These are phyloP conservation scores for Skeletonema costatum DNA, from an alignment of 108 stramenopile genomes.

Conservation along the genomic window DNA sequence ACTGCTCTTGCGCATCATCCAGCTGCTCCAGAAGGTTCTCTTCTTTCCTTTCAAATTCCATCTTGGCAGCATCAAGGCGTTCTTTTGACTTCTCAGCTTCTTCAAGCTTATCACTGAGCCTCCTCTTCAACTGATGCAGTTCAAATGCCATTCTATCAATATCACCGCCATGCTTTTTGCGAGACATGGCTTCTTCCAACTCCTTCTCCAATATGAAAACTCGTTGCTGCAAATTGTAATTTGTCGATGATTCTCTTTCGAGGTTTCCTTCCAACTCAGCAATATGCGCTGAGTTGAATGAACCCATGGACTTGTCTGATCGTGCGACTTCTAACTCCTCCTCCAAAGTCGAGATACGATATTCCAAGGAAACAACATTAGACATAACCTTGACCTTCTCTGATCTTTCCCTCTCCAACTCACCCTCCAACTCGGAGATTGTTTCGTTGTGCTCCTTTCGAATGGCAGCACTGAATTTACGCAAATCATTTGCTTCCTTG, in stretches of 20 bases:
- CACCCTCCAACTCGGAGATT: constrained; percentile 25
- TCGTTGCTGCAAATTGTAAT: not conserved
- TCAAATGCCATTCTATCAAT: constrained; percentile 6
- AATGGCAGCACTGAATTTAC: constrained; percentile 30
- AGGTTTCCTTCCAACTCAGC: not conserved
- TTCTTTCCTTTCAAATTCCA: constrained; percentile 13
- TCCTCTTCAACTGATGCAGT: constrained; percentile 7
- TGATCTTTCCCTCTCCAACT: constrained; percentile 24
- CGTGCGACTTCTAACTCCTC: constrained; percentile 26
- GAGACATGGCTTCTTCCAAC: not conserved
- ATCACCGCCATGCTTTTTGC: not conserved
- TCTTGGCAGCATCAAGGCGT: constrained; percentile 17
- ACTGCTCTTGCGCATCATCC: not conserved
- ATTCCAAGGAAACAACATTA: constrained; percentile 32
- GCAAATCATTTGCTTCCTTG: constrained; percentile 42
- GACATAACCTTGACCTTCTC: constrained; percentile 20
- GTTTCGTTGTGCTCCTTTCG: constrained; percentile 37
- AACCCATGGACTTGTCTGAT: not conserved
- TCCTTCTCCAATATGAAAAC: not conserved
- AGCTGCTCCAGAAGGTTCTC: constrained; percentile 1
- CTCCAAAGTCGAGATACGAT: constrained; percentile 26
- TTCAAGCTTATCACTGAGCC: constrained; percentile 1
- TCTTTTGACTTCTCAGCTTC: constrained; percentile 7
- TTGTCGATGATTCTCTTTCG: not conserved
- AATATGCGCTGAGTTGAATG: not conserved